These are phyloP conservation scores for Onygena corvina DNA, from an alignment of 2,329 filamentous ascomycete genomes.

Conservation along the genomic window DNA sequence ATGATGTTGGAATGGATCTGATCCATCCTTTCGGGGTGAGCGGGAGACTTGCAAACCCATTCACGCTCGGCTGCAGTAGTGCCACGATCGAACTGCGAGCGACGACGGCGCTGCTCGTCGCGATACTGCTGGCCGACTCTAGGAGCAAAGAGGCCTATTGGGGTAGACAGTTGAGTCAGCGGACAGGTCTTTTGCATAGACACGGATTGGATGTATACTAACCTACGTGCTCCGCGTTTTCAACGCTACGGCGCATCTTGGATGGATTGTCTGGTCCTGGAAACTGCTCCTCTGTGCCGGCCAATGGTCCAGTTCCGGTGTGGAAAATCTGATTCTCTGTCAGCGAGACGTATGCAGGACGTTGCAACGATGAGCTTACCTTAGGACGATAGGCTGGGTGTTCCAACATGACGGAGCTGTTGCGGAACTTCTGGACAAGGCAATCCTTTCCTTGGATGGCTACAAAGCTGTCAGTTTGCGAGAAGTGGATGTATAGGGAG, in stretches of 20 bases:
- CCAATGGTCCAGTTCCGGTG: constrained; percentile 39
- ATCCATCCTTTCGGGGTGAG: constrained; percentile 6
- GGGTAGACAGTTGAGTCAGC: constrained; percentile 10
- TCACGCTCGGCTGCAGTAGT: constrained; percentile 59
- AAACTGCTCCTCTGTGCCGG: constrained; percentile 63
- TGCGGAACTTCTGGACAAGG: constrained; percentile 87
- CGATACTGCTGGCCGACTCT: constrained; percentile 61
- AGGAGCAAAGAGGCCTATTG: constrained; percentile 70
- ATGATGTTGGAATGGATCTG: constrained; percentile 2
- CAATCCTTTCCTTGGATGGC: constrained; percentile 88
- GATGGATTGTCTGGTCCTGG: constrained; percentile 70
- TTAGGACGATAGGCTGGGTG: constrained; percentile 70
- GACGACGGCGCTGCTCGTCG: constrained; percentile 62
- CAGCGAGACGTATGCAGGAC: constrained; percentile 38
- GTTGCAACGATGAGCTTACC: constrained; percentile 36
- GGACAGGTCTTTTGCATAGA: background rate
- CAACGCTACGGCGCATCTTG: constrained; percentile 76
- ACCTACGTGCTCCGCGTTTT: constrained; percentile 78
- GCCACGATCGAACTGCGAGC: constrained; percentile 70
- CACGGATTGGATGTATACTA: constrained; percentile 26
- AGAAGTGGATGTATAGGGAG: background rate
- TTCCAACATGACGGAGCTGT: constrained; percentile 92
- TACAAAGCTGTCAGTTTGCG: constrained; percentile 30
- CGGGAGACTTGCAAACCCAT: constrained; percentile 13
- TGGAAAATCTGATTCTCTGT: constrained; percentile 40